A percentile compares a stretch with the other conserved stretches of the same genome.
These are phyloP conservation scores for Pichia heedii DNA, from an alignment of 805 yeast genomes.

Conservation along the genomic window DNA sequence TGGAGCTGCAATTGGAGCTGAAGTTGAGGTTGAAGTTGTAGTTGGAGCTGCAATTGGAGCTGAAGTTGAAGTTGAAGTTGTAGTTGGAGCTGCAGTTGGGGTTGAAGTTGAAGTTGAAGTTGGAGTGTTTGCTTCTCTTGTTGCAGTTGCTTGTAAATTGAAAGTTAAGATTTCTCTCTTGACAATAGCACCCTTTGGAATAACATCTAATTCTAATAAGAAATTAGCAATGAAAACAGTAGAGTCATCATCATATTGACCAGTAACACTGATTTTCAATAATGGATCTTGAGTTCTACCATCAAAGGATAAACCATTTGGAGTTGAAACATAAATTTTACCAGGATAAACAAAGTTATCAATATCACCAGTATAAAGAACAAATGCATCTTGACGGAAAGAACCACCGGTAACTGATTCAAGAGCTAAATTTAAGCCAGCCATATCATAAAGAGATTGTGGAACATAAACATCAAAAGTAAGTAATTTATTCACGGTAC, in stretches of 20 bases:
- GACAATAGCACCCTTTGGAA: constrained; percentile 1
- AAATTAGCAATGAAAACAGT: constrained; percentile 4
- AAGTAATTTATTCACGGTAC: no score
- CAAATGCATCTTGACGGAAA: neutral
- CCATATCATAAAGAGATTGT: constrained; percentile 1
- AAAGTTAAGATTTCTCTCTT: constrained; percentile 14
- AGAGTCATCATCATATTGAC: neutral
- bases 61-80: no score
- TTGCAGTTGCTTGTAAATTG: constrained; percentile 8
- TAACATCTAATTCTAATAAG: constrained; percentile 7
- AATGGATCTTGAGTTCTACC: constrained; percentile 12
- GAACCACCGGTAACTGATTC: constrained; percentile 1
- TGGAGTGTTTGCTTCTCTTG: no score
- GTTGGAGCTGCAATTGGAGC: no score
- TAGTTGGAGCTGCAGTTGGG: no score
- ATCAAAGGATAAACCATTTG: constrained; percentile 6
- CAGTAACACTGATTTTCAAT: constrained; percentile 8
- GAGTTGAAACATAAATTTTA: constrained; percentile 1
- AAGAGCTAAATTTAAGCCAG: constrained; percentile 7
- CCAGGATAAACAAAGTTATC: constrained; percentile 8
- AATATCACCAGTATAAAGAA: constrained; percentile 10
- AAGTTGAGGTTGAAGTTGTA: no score
- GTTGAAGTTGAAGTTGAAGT: neutral
- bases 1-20: no score
- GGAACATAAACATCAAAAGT: constrained; percentile 14